Percentiles rank a stretch among this genome's conserved stretches.
phyloP scores from a whole-genome alignment of 768 basidiomycete species.

The Amanita subjunquillea region DNA sequence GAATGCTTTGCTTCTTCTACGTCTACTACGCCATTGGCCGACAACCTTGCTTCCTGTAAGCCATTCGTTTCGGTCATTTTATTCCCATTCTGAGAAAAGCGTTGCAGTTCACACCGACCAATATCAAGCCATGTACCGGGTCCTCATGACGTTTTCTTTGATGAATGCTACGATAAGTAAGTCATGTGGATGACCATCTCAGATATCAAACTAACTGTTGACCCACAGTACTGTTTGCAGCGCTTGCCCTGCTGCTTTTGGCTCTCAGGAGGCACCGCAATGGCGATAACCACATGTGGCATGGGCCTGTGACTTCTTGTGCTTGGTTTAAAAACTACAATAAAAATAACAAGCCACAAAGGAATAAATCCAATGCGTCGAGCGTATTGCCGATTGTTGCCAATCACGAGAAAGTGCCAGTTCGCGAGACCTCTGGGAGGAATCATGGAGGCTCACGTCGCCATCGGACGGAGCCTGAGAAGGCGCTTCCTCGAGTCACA shows the following conservation, averaged over 20 bases:
- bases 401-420: neutral
- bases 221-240: slow-evolving; percentile 26
- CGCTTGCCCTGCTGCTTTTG: slow-evolving; percentile 26
- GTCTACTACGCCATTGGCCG: slow-evolving; percentile 39
- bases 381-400: slow-evolving; percentile 18
- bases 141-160: slow-evolving; percentile 70
- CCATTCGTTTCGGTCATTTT: slow-evolving; percentile 7
- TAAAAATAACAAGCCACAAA: slow-evolving; percentile 25
- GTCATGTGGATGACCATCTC: slow-evolving; percentile 15
- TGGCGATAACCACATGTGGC: slow-evolving; percentile 54
- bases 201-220: slow-evolving; percentile 5
- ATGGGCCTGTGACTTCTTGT: slow-evolving; percentile 56
- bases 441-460: neutral
- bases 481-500: slow-evolving; percentile 16
- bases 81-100: slow-evolving; percentile 5
- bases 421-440: neutral
- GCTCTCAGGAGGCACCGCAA: slow-evolving; percentile 31
- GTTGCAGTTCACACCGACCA: slow-evolving; percentile 69
- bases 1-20: slow-evolving; percentile 63
- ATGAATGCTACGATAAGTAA: slow-evolving; percentile 65
- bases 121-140: slow-evolving; percentile 83
- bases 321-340: slow-evolving; percentile 60
- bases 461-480: slow-evolving; percentile 8
- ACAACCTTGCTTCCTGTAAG: slow-evolving; percentile 57
- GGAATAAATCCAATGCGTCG: slow-evolving; percentile 25